Conservation (phyloP, 1,284 basidiomycete genomes). For the Melampsora americana region DNA sequence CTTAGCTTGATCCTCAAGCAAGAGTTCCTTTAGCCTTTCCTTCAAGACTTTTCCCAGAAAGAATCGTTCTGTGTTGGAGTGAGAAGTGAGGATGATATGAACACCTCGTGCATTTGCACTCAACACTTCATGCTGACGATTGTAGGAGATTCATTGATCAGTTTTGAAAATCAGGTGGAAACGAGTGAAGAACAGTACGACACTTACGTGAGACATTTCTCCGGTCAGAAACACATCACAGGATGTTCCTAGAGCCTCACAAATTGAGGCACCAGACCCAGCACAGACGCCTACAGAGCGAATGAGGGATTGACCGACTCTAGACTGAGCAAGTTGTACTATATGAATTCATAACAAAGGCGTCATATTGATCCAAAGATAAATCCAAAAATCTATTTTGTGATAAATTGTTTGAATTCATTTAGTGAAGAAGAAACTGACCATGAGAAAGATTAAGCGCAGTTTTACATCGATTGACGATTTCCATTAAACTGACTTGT, state of each 20-base stretch:
- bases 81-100: constrained; percentile 38
- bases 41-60: constrained; percentile 24
- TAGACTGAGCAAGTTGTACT: constrained; percentile 39
- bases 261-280: constrained; percentile 41
- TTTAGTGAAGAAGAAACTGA: not conserved
- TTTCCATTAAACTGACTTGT: constrained; percentile 20
- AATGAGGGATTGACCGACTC: not conserved
- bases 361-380: no score
- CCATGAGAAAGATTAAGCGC: constrained; percentile 16
- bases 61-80: constrained; percentile 39
- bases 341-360: not conserved
- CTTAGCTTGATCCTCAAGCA: constrained; percentile 16
- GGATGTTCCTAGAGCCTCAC: constrained; percentile 31
- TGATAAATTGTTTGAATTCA: no score
- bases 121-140: constrained; percentile 33
- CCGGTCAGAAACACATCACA: constrained; percentile 40
- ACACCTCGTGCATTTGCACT: constrained; percentile 31
- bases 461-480: constrained; percentile 19
- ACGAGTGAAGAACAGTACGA: no score
- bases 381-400: no score
- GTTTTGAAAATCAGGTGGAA: no score
- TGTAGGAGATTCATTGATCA: no score
- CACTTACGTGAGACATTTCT: constrained; percentile 43
- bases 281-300: constrained; percentile 41
- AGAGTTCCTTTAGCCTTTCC: constrained; percentile 16